Evolutionary conservation across 176 grass and related monocot genomes (phyloP).

Genomic region (Oryza longistaminata): DNA sequence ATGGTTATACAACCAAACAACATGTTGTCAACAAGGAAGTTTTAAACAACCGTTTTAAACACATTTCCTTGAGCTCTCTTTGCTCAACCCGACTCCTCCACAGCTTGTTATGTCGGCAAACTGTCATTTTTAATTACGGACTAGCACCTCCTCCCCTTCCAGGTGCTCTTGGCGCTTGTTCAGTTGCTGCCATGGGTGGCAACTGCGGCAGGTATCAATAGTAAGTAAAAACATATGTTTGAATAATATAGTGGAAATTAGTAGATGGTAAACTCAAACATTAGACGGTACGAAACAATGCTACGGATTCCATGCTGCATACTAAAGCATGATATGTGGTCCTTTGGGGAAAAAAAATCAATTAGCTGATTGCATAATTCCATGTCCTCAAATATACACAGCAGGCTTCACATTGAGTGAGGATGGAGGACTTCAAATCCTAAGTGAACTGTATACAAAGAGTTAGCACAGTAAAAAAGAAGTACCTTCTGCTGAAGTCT

Average conservation of each 20-base stretch:
- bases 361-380: background rate
- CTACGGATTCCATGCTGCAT: background rate
- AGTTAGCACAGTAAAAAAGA: background rate
- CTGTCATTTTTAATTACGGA: constrained; percentile 1
- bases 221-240: background rate
- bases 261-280: background rate
- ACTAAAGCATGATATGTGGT: background rate
- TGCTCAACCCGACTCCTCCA: background rate
- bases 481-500: constrained; percentile 70
- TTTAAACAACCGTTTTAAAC: background rate
- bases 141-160: background rate
- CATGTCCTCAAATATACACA: background rate
- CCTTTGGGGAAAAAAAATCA: background rate
- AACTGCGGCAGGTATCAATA: constrained; percentile 13
- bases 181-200: background rate
- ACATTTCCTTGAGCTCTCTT: background rate
- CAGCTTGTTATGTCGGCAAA: background rate
- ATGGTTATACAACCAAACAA: background rate
- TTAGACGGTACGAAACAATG: background rate
- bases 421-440: background rate
- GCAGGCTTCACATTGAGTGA: background rate
- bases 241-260: background rate
- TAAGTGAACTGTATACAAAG: background rate
- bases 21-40: background rate
- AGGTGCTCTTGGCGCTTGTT: background rate